Conservation (phyloP, 768 basidiomycete species). For the Suillus americanus region DNA sequence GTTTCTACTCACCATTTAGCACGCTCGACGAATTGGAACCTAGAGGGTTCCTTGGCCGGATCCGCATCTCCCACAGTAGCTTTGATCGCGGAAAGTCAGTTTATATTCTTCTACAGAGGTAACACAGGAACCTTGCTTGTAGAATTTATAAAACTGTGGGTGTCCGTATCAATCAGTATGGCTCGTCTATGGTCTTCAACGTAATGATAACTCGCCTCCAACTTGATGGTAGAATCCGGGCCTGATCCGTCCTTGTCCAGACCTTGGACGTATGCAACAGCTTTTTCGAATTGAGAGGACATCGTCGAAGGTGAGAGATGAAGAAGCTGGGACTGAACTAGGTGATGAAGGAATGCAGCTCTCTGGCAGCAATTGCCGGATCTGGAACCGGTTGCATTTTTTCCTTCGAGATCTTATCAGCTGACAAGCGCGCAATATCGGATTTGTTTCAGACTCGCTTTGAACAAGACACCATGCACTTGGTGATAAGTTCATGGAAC, state of each 20-base stretch:
- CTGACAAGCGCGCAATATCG: not conserved
- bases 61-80: constrained; percentile 76
- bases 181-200: constrained; percentile 5
- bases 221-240: constrained; percentile 37
- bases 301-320: constrained; percentile 39
- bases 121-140: constrained; percentile 78
- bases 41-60: constrained; percentile 69
- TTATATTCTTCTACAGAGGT: constrained; percentile 2
- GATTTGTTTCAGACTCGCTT: not conserved
- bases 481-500: not conserved
- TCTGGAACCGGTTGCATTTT: constrained; percentile 1
- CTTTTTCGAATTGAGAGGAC: constrained; percentile 78
- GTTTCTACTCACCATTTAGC: constrained; percentile 73
- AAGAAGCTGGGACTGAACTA: not conserved
- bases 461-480: not conserved
- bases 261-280: constrained; percentile 59
- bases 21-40: constrained; percentile 70
- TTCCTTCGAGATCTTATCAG: constrained; percentile 1
- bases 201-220: not conserved
- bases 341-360: not conserved
- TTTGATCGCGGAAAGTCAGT: constrained; percentile 26
- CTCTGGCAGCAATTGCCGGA: not conserved
- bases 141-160: constrained; percentile 86
- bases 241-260: constrained; percentile 77
- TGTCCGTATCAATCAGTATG: constrained; percentile 10